Conservation (phyloP, 2,329 filamentous ascomycete species). For the Ascochyta viciae-villosae region DNA sequence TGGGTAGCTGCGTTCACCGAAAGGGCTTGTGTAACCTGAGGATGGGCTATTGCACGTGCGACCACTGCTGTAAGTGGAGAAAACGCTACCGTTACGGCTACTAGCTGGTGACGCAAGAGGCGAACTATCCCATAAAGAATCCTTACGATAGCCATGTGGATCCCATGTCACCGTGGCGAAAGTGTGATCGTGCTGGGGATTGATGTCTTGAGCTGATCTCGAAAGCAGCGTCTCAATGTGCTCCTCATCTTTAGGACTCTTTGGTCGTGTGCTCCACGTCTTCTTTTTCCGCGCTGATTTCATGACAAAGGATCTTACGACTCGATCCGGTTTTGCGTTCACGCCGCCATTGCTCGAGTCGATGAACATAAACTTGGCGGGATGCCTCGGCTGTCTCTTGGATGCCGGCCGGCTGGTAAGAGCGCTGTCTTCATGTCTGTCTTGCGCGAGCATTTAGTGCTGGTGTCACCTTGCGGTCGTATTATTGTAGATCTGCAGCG, state of each 20-base stretch:
- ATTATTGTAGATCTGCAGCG: constrained; percentile 9
- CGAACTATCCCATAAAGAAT: constrained; percentile 15
- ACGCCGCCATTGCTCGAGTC: constrained; percentile 39
- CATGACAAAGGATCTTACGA: constrained; percentile 48
- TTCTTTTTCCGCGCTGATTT: constrained; percentile 41
- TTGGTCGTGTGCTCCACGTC: constrained; percentile 43
- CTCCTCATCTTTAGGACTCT: constrained; percentile 24
- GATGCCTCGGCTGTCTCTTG: constrained; percentile 22
- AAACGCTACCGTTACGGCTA: constrained; percentile 24
- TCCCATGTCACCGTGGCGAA: not conserved
- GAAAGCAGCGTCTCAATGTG: not conserved
- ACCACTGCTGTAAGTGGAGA: constrained; percentile 18
- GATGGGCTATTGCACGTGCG: constrained; percentile 23
- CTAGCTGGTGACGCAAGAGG: constrained; percentile 25
- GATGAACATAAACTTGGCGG: constrained; percentile 46
- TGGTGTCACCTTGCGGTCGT: constrained; percentile 7
- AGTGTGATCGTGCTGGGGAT: not conserved
- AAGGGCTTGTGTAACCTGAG: constrained; percentile 25
- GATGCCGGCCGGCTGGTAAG: not conserved
- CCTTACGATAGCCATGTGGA: constrained; percentile 2
- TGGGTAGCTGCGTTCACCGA: constrained; percentile 18
- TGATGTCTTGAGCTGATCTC: not conserved
- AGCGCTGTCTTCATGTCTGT: constrained; percentile 3
- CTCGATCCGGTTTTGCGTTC: constrained; percentile 41
- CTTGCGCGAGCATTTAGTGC: constrained; percentile 22